Base-by-base conservation (phyloP, 2,329 filamentous ascomycete genomes). In the Xylariales sp. region DNA sequence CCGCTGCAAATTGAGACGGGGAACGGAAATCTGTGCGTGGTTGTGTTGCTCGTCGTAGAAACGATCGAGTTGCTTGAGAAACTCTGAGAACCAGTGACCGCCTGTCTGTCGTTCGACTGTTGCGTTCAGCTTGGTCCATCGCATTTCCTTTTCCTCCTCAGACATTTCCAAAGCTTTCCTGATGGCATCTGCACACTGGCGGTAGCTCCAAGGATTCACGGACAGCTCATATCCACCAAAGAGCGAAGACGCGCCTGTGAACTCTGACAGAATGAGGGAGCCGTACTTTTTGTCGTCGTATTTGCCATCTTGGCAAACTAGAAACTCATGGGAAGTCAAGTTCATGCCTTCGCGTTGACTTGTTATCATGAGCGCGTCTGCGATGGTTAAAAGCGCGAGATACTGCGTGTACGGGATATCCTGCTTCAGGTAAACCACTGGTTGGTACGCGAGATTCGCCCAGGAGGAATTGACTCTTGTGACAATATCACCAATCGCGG, bases 291-390 rank as follows among this genome's bases (percentile, higher is more conserved):
- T 89, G 40, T 81, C 69, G 3, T 73, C 65, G 36, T 74, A 72
- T 48, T 77, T 78, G 28, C 90, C 90, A 54, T 97, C 91, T 56
- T 97, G 91, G 55, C 90, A 96, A 49, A 88, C 87, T 23, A 96
- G 76, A 55, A 89, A 97, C 59, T 97, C 91, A 57, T 97, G 93
- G 5, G 86, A 90, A 0, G 91, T 96, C 40, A 97, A 65, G 57
- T 96, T 97, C 93, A 97, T 97, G 45, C 91, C 91, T 60, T 97
- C 91, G 37, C 93, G 88, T 51, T 97, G 81, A 56, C 88, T 94
- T 3, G 91, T 94, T 54, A 97, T 93, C 78, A 96, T 93, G 34
- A 97, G 70, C 3, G 85, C 86, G 63, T 97, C 90, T 2, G 91
- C 93, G 37, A 94, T 83, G 4, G 88, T 88, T 32, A 96, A 74